Percentiles rank a stretch among this genome's conserved stretches.
These are phyloP conservation scores for Paecilomyces dactylethromorphus DNA, from an alignment of 2,329 filamentous ascomycete species.

Conservation along the genomic window DNA sequence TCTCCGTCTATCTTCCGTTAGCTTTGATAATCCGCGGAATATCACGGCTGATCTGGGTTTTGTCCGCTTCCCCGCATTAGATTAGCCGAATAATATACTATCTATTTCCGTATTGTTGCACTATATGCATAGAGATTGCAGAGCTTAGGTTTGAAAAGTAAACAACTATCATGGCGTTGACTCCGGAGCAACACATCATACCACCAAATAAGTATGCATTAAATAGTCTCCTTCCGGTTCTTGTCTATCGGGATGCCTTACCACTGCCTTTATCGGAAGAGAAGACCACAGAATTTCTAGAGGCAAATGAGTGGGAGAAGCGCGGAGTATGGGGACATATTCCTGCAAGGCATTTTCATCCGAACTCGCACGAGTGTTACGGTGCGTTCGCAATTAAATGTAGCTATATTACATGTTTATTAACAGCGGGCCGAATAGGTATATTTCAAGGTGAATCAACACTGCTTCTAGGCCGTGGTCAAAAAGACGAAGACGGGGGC, in stretches of 20 bases:
- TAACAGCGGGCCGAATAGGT: conserved; percentile 5
- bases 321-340: conserved; percentile 21
- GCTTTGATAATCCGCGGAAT: neutral
- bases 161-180: neutral
- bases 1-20: neutral
- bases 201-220: conserved; percentile 20
- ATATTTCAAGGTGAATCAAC: conserved; percentile 20
- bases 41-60: neutral
- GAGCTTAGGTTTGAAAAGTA: neutral
- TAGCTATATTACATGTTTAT: neutral
- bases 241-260: conserved; percentile 28
- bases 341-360: conserved; percentile 23
- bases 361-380: conserved; percentile 33
- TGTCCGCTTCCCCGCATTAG: neutral
- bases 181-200: conserved; percentile 15
- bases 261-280: conserved; percentile 18
- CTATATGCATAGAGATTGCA: neutral
- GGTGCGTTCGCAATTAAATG: conserved; percentile 11
- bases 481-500: conserved; percentile 12
- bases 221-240: conserved; percentile 27
- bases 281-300: conserved; percentile 18
- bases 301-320: conserved; percentile 27
- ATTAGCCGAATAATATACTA: neutral
- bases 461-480: conserved; percentile 24
- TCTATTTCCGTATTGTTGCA: neutral